Evolutionary conservation across 192 early-diverging fungal species (phyloP).

Genomic region (Chytriomyces hyalinus): DNA sequence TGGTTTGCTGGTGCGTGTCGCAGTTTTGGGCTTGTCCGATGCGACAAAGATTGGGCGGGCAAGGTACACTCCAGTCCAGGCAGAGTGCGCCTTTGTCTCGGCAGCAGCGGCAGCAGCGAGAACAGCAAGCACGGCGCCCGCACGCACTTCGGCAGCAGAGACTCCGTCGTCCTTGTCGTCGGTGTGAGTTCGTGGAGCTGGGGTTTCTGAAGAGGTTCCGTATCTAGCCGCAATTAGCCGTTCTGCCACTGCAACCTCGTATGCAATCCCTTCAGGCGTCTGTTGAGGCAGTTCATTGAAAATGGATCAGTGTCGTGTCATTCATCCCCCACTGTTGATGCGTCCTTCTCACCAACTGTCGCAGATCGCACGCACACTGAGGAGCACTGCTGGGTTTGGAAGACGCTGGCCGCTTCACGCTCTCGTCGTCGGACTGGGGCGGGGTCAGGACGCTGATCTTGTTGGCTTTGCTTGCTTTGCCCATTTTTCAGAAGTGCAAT

Average conservation of each 20-base stretch:
- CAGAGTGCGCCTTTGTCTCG: not conserved
- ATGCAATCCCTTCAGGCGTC: not conserved
- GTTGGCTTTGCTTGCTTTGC: not conserved
- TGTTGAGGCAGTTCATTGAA: not conserved
- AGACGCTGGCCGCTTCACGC: not conserved
- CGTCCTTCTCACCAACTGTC: not conserved
- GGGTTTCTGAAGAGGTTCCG: not conserved
- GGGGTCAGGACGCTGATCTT: not conserved
- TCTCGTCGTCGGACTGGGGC: constrained; percentile 1
- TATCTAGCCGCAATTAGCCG: not conserved
- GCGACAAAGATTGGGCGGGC: not conserved
- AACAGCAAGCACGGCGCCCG: not conserved
- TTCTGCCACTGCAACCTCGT: constrained; percentile 4
- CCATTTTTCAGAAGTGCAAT: not conserved
- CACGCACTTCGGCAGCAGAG: constrained; percentile 1
- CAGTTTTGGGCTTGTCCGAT: not conserved
- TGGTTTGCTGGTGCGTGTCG: not conserved
- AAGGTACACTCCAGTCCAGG: no score
- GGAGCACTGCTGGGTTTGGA: not conserved
- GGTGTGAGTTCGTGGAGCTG: not conserved
- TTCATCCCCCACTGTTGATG: not conserved
- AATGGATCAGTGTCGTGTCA: not conserved
- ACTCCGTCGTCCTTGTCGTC: not conserved
- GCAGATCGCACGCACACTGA: not conserved
- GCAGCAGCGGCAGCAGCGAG: not conserved